Conservation (phyloP, 768 basidiomycete genomes). For the Ephemerocybe angulata region DNA sequence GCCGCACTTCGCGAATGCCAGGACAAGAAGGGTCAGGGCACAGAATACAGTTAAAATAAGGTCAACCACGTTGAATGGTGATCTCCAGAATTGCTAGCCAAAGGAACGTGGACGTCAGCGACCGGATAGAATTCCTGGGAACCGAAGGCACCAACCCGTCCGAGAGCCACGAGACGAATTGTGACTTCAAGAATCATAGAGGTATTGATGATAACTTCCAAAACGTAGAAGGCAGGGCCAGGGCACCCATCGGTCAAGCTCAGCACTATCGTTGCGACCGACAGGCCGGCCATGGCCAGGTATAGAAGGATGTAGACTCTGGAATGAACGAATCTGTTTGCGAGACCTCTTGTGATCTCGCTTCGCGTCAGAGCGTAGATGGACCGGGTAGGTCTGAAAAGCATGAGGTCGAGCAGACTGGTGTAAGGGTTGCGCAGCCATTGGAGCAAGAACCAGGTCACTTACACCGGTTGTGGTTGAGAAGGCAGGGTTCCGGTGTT, state of each 20-base stretch:
- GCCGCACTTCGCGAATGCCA: slow-evolving; percentile 85
- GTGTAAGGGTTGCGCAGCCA: slow-evolving; percentile 12
- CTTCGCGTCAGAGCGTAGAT: slow-evolving; percentile 81
- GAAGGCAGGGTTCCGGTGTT: slow-evolving; percentile 8
- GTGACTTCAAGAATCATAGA: slow-evolving; percentile 94
- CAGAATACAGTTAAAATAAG: slow-evolving; percentile 87
- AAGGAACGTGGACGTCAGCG: slow-evolving; percentile 3
- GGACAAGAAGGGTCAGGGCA: slow-evolving; percentile 80
- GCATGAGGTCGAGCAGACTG: background rate
- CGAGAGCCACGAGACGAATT: slow-evolving; percentile 90
- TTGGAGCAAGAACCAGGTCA: slow-evolving; percentile 11
- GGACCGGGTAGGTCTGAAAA: slow-evolving; percentile 62
- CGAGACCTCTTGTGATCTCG: slow-evolving; percentile 81
- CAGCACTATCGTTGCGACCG: slow-evolving; percentile 80
- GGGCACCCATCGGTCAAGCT: slow-evolving; percentile 84
- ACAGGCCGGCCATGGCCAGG: slow-evolving; percentile 83
- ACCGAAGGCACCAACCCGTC: slow-evolving; percentile 57
- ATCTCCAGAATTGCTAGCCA: slow-evolving; percentile 99
- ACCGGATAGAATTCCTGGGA: background rate
- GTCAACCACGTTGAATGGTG: slow-evolving; percentile 89
- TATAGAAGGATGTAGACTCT: slow-evolving; percentile 85
- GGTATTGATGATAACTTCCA: slow-evolving; percentile 85
- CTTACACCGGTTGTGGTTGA: slow-evolving; percentile 27
- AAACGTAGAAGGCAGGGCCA: slow-evolving; percentile 79
- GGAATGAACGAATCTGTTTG: slow-evolving; percentile 88